A percentile compares a stretch with the other conserved stretches of the same genome.
phyloP scores from a whole-genome alignment of 2,329 filamentous ascomycete species.

The Fusarium liriodendri region DNA sequence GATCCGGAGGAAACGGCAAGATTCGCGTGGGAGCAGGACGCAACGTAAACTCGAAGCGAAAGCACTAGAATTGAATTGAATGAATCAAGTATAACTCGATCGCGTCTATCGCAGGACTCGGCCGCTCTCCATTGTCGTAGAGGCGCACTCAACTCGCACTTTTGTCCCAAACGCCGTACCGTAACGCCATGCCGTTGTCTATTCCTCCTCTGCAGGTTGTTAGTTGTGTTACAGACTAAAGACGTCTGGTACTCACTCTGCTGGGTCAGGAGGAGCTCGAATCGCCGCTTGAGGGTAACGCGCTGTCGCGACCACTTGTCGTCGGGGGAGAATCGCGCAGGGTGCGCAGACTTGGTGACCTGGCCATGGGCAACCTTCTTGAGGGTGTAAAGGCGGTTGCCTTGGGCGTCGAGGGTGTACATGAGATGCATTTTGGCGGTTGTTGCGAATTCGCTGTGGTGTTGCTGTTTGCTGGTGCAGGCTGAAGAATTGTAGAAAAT shows the following conservation, averaged over 20 bases:
- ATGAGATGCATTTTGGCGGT: constrained; percentile 67
- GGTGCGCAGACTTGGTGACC: constrained; percentile 96
- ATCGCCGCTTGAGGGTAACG: constrained; percentile 94
- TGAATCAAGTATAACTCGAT: constrained; percentile 14
- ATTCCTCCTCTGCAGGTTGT: constrained; percentile 36
- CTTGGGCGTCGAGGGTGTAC: constrained; percentile 86
- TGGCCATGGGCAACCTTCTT: constrained; percentile 88
- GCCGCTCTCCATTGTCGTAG: background rate
- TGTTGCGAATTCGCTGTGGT: constrained; percentile 1
- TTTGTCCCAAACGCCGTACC: constrained; percentile 32
- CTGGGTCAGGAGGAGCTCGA: constrained; percentile 88
- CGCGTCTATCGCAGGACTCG: background rate
- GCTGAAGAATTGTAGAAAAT: constrained; percentile 22
- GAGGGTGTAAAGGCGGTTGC: constrained; percentile 94
- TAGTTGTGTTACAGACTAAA: no score
- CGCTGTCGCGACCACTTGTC: constrained; percentile 99
- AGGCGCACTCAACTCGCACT: constrained; percentile 6
- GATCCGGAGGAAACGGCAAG: constrained; percentile 72
- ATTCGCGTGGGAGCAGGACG: constrained; percentile 86
- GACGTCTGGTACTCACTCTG: constrained; percentile 56
- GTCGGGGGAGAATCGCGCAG: constrained; percentile 95
- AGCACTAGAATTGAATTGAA: constrained; percentile 52
- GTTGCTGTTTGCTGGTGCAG: constrained; percentile 14
- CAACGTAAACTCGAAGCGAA: constrained; percentile 84
- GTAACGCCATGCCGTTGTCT: constrained; percentile 32